Conservation (phyloP, 1,139 yeast species). For the Insectozyma bohioensis region DNA sequence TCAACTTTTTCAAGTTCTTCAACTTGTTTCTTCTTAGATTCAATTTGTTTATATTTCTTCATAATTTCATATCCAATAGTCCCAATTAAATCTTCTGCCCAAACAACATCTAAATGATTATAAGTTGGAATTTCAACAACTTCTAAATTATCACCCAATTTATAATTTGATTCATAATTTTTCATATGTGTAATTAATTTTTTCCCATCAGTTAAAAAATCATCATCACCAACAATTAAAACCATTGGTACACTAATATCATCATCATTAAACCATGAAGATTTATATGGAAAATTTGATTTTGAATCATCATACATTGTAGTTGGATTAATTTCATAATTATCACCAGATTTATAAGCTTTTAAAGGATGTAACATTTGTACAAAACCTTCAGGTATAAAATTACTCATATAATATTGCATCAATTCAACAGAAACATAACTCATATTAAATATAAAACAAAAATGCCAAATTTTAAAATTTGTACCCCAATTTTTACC, state of each 20-base stretch:
- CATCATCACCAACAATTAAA: constrained; percentile 62
- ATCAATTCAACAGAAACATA: constrained; percentile 76
- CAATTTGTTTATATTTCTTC: constrained; percentile 12
- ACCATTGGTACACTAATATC: constrained; percentile 50
- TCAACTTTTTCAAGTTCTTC: constrained; percentile 2
- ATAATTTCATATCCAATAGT: constrained; percentile 25
- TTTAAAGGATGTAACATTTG: constrained; percentile 36
- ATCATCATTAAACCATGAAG: constrained; percentile 54
- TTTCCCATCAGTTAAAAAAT: constrained; percentile 65
- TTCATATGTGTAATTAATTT: constrained; percentile 53
- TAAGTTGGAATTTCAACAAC: constrained; percentile 44
- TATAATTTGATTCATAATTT: constrained; percentile 46
- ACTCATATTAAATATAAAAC: constrained; percentile 84
- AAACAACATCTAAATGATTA: constrained; percentile 54
- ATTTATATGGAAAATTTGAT: constrained; percentile 52
- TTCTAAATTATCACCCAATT: constrained; percentile 39
- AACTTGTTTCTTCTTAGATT: background rate
- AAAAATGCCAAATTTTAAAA: constrained; percentile 59
- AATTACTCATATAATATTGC: constrained; percentile 82
- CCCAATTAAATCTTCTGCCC: constrained; percentile 52
- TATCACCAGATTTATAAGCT: constrained; percentile 32
- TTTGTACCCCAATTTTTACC: constrained; percentile 70
- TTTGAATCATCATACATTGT: constrained; percentile 33
- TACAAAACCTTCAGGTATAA: constrained; percentile 40
- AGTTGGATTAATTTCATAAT: constrained; percentile 20